phyloP scores from a whole-genome alignment of 768 basidiomycete species.

The Termitomyces sp. region DNA sequence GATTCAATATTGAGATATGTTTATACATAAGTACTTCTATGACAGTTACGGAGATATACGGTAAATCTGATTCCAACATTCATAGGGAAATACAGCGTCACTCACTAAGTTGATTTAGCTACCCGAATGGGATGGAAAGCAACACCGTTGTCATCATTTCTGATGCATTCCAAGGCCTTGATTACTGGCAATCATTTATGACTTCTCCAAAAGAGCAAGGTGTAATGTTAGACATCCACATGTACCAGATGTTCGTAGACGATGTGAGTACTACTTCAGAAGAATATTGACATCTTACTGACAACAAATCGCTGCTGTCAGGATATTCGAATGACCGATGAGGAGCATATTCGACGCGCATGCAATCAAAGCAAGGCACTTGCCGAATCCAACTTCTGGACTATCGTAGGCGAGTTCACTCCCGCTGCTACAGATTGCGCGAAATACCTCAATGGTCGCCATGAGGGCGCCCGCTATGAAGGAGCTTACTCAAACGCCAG shows the following conservation, averaged over 20 bases:
- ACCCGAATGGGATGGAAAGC: constrained; percentile 42
- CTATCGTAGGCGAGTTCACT: constrained; percentile 87
- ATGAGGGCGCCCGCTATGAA: constrained; percentile 59
- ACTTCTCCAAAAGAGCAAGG: constrained; percentile 48
- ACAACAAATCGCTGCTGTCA: constrained; percentile 14
- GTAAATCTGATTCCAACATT: constrained; percentile 27
- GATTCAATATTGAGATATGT: constrained; percentile 13
- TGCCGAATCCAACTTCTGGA: constrained; percentile 62
- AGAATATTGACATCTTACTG: background rate
- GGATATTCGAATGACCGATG: constrained; percentile 41
- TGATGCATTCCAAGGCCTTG: constrained; percentile 76
- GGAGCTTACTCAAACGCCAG: too few species aligned
- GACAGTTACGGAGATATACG: constrained; percentile 76
- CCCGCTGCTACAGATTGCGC: constrained; percentile 75
- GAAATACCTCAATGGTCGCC: constrained; percentile 81
- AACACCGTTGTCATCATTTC: constrained; percentile 67
- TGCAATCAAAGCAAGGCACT: constrained; percentile 47
- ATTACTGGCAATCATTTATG: constrained; percentile 66
- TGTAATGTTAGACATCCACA: constrained; percentile 77
- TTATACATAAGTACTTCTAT: constrained; percentile 61
- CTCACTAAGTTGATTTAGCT: constrained; percentile 18
- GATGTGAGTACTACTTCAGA: constrained; percentile 37
- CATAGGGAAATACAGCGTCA: background rate
- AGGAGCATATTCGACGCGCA: constrained; percentile 57
- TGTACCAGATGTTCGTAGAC: constrained; percentile 72